These are phyloP conservation scores for Microcos paniculata DNA, from an alignment of 345 rosid species.

Conservation along the genomic window DNA sequence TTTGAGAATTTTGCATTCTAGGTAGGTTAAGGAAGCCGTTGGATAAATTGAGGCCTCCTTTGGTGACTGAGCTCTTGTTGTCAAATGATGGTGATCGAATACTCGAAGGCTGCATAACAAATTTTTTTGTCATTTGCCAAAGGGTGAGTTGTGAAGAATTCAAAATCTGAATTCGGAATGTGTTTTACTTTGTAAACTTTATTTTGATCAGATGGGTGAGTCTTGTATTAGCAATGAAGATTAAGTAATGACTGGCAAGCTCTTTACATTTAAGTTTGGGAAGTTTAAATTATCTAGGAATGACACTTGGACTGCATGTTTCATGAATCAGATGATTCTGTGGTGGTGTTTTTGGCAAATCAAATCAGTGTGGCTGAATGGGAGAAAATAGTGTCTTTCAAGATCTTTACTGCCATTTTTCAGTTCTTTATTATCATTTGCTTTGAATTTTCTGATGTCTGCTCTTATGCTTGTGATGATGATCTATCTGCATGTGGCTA, in stretches of 20 bases:
- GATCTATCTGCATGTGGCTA: not conserved
- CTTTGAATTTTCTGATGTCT: not conserved
- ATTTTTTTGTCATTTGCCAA: conserved; percentile 62
- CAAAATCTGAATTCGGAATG: not conserved
- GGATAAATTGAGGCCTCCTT: conserved; percentile 77
- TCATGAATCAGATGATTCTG: not conserved
- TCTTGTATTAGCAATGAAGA: not conserved
- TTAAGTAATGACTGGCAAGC: not conserved
- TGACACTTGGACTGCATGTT: not conserved
- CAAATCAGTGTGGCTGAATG: not conserved
- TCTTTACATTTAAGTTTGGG: not conserved
- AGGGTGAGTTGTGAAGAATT: conserved; percentile 42
- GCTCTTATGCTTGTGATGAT: not conserved
- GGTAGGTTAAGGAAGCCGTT: conserved; percentile 72
- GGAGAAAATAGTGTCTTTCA: not conserved
- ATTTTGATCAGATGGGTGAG: not conserved
- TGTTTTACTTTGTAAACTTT: not conserved
- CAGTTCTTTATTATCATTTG: not conserved
- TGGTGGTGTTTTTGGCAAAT: not conserved
- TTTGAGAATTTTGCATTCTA: conserved; percentile 20
- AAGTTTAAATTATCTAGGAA: not conserved
- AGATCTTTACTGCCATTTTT: not conserved
- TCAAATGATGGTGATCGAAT: conserved; percentile 84
- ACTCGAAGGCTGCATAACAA: conserved; percentile 78
- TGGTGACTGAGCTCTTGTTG: conserved; percentile 68